phyloP scores from a whole-genome alignment of 441 rosid genomes.

The Caryocar brasiliense region DNA sequence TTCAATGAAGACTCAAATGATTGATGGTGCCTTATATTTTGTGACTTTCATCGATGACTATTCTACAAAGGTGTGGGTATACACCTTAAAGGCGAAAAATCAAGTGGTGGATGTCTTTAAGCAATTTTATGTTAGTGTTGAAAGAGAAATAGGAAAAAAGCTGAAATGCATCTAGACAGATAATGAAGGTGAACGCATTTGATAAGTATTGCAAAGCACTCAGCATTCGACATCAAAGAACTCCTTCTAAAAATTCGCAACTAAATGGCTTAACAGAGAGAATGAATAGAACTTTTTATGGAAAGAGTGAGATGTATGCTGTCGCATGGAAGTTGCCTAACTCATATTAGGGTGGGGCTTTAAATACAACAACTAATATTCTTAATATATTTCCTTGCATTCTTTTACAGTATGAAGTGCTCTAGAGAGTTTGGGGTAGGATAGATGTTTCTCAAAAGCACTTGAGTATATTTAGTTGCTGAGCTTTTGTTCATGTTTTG shows the following conservation, averaged over 20 bases:
- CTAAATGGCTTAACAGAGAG: not conserved
- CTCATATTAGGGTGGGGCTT: not conserved
- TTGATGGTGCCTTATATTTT: not conserved
- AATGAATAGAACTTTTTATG: not conserved
- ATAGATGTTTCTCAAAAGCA: not conserved
- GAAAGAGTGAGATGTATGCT: not conserved
- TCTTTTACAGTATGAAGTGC: not conserved
- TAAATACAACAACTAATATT: not conserved
- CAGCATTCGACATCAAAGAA: not conserved
- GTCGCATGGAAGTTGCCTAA: not conserved
- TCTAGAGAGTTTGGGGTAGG: not conserved
- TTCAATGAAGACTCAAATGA: not conserved
- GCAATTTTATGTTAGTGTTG: not conserved
- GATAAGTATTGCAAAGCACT: not conserved
- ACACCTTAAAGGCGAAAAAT: not conserved
- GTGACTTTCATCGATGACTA: not conserved
- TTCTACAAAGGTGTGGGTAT: not conserved
- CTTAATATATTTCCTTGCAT: too few relatives aligned
- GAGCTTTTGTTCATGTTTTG: not conserved
- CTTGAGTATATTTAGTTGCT: not conserved
- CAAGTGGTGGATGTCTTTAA: conserved; percentile 1
- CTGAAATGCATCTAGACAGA: not conserved
- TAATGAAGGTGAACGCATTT: not conserved
- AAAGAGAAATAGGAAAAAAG: not conserved
- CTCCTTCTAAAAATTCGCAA: not conserved